phyloP scores from a whole-genome alignment of 208 protist species.

The Acanthamoeba sp. region DNA sequence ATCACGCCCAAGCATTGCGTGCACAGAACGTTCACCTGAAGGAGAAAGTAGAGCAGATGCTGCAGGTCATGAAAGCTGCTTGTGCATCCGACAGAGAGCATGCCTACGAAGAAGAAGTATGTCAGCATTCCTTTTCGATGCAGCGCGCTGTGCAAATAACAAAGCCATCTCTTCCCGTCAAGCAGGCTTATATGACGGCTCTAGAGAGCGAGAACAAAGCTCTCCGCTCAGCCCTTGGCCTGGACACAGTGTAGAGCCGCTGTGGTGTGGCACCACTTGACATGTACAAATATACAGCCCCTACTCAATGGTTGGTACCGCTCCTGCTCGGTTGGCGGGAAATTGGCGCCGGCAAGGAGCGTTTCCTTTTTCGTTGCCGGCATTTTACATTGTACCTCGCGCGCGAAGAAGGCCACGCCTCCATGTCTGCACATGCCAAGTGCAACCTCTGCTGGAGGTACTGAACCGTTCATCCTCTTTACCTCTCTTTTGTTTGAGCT shows the following conservation, averaged over 20 bases:
- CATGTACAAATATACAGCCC: neutral
- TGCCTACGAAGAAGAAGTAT: constrained; percentile 15
- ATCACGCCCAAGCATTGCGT: neutral
- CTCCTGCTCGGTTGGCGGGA: neutral
- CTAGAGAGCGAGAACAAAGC: constrained; percentile 33
- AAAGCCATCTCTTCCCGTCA: too few relatives aligned
- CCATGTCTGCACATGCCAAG: constrained; percentile 54
- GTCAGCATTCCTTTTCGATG: neutral
- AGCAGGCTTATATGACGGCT: constrained; percentile 15
- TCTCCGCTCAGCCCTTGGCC: neutral
- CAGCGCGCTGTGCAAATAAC: neutral
- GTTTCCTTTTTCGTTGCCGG: constrained; percentile 17
- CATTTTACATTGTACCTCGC: neutral
- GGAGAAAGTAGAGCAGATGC: constrained; percentile 31
- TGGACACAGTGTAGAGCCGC: neutral
- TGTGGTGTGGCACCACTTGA: neutral
- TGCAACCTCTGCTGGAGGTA: constrained; percentile 70
- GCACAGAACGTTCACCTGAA: constrained; percentile 39
- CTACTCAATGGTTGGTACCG: neutral
- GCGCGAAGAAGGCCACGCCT: constrained; percentile 10
- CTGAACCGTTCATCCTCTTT: neutral
- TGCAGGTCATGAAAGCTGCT: constrained; percentile 14
- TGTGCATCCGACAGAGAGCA: neutral
- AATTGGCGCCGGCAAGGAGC: neutral
- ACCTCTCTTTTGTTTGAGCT: neutral